Evolutionary conservation across 495 filamentous ascomycete genomes (phyloP).

Genomic region (Penicillium pancosmium): DNA sequence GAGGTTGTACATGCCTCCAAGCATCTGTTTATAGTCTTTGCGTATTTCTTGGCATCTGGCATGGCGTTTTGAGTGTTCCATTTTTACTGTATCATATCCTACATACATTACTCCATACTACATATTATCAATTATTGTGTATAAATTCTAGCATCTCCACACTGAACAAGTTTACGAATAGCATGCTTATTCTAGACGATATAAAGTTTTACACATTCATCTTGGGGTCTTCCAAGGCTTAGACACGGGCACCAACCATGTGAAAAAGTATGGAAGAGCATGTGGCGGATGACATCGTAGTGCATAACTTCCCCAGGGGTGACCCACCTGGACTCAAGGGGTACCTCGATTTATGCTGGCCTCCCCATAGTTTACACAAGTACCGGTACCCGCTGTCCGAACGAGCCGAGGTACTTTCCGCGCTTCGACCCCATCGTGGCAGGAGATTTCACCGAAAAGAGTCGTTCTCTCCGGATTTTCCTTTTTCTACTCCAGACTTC

Average conservation of each 20-base stretch:
- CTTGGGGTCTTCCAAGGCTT: background rate
- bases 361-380: too few species aligned
- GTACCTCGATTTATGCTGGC: background rate
- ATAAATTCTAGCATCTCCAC: too few species aligned
- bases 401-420: conserved; percentile 10
- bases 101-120: background rate
- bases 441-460: conserved; percentile 22
- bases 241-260: background rate
- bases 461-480: conserved; percentile 25
- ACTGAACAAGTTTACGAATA: background rate
- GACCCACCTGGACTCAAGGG: conserved; percentile 1
- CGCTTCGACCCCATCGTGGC: background rate
- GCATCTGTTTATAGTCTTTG: conserved; percentile 7
- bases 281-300: conserved; percentile 21
- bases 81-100: background rate
- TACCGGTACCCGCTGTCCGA: conserved; percentile 7
- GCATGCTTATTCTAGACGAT: background rate
- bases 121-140: background rate
- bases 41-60: conserved; percentile 14
- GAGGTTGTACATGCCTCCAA: conserved; percentile 1
- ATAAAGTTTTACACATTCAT: background rate
- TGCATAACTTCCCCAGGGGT: conserved; percentile 5
- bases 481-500: conserved; percentile 17
- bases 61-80: conserved; percentile 2
- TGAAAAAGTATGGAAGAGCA: conserved; percentile 2